These are phyloP conservation scores for Ogataea dorogensis DNA, from an alignment of 805 yeast species.

Conservation along the genomic window DNA sequence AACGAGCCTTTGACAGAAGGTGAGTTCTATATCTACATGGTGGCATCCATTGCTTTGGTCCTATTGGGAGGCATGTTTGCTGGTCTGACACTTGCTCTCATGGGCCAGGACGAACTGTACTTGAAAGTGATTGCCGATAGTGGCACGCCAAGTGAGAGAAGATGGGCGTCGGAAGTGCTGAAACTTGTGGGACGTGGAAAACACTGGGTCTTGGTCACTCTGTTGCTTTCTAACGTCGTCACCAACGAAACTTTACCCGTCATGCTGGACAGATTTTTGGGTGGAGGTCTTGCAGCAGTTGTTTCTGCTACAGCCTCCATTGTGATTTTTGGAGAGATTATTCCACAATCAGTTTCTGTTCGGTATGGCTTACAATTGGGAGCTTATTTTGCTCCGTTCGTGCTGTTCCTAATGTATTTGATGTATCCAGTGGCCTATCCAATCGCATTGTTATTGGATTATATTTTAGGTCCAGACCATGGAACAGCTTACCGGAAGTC, in stretches of 20 bases:
- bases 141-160: slow-evolving; percentile 73
- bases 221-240: slow-evolving; percentile 80
- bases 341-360: slow-evolving; percentile 92
- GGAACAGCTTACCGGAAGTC: slow-evolving; percentile 92
- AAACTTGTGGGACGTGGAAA: slow-evolving; percentile 75
- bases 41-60: slow-evolving; percentile 59
- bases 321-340: slow-evolving; percentile 93
- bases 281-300: slow-evolving; percentile 98
- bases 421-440: slow-evolving; percentile 95
- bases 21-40: slow-evolving; percentile 46
- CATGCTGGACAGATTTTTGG: slow-evolving; percentile 85
- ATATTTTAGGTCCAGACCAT: slow-evolving; percentile 88
- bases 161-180: slow-evolving; percentile 70
- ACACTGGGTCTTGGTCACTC: slow-evolving; percentile 94
- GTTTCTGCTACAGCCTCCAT: slow-evolving; percentile 89
- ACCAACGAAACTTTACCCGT: slow-evolving; percentile 95
- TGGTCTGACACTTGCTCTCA: slow-evolving; percentile 88
- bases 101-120: slow-evolving; percentile 98
- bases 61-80: slow-evolving; percentile 88
- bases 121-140: slow-evolving; percentile 83
- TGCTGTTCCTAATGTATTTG: slow-evolving; percentile 74
- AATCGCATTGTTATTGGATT: slow-evolving; percentile 75
- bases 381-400: slow-evolving; percentile 87
- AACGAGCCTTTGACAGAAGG: slow-evolving; percentile 27
- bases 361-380: slow-evolving; percentile 92